Percentiles rank a stretch among this genome's conserved stretches.
Evolutionary conservation across 352 stramenopile species (phyloP).

Genomic region (Phytopythium mirpurense): DNA sequence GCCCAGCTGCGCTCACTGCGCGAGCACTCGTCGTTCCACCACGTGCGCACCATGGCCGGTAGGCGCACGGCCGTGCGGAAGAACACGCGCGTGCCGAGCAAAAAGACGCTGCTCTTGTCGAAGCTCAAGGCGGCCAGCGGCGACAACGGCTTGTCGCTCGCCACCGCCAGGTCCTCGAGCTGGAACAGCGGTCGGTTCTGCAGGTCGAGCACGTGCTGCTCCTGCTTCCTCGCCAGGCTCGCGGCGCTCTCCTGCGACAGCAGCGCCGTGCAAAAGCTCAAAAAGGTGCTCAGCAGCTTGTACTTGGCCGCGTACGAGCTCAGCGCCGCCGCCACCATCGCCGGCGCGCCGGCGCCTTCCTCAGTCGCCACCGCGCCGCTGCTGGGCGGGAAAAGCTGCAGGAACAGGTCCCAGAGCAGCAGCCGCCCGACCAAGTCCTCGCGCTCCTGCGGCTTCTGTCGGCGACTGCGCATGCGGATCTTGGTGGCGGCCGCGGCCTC

Average conservation of each 20-base stretch:
- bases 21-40: conserved; percentile 89
- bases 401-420: conserved; percentile 78
- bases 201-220: conserved; percentile 19
- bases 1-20: conserved; percentile 78
- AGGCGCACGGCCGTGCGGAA: conserved; percentile 80
- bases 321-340: conserved; percentile 63
- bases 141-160: conserved; percentile 1
- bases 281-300: conserved; percentile 54
- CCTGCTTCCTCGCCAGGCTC: conserved; percentile 3
- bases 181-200: conserved; percentile 46
- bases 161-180: conserved; percentile 30
- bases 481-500: conserved; percentile 9
- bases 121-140: conserved; percentile 19
- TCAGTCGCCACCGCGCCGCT: conserved; percentile 11
- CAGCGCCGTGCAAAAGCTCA: conserved; percentile 57
- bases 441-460: conserved; percentile 44
- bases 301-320: conserved; percentile 60
- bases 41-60: conserved; percentile 83
- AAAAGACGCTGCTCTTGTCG: conserved; percentile 37
- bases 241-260: conserved; percentile 44
- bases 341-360: conserved; percentile 11
- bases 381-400: conserved; percentile 67
- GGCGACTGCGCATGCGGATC: conserved; percentile 39
- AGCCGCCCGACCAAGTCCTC: conserved; percentile 52
- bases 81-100: conserved; percentile 60